Evolutionary conservation across 1,139 yeast genomes (phyloP).

Genomic region (Debaryomycetaceae sp.): DNA sequence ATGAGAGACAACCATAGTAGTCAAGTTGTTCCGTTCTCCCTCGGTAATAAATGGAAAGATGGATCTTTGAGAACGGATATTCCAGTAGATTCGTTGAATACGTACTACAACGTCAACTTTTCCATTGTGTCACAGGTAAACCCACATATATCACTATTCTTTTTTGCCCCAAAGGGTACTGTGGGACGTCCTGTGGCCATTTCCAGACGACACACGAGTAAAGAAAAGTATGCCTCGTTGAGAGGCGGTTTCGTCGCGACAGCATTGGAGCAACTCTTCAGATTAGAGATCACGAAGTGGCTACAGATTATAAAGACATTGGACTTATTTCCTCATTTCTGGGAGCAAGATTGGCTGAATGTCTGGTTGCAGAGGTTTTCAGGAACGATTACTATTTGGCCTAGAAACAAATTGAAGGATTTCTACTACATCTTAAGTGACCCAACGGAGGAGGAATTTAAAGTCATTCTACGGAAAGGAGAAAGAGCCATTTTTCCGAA

Average conservation of each 20-base stretch:
- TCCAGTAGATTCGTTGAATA: conserved; percentile 64
- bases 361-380: conserved; percentile 72
- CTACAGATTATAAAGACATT: conserved; percentile 60
- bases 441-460: conserved; percentile 58
- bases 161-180: conserved; percentile 76
- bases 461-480: conserved; percentile 57
- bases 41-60: conserved; percentile 75
- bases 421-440: conserved; percentile 65
- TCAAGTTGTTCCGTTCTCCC: conserved; percentile 59
- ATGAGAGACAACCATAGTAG: conserved; percentile 48
- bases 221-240: conserved; percentile 41
- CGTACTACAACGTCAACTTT: conserved; percentile 76
- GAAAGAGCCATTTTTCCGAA: conserved; percentile 67
- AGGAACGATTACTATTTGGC: conserved; percentile 78
- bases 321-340: conserved; percentile 63
- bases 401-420: conserved; percentile 56
- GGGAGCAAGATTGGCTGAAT: conserved; percentile 80
- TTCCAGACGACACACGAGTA: conserved; percentile 44
- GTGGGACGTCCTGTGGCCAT: conserved; percentile 74
- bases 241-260: conserved; percentile 78
- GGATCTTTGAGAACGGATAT: conserved; percentile 72
- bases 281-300: conserved; percentile 75
- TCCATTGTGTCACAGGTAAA: conserved; percentile 79
- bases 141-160: conserved; percentile 75
- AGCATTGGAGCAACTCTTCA: conserved; percentile 66